Conservation (phyloP, 495 filamentous ascomycete genomes). For the Aspergillus nidulans region DNA sequence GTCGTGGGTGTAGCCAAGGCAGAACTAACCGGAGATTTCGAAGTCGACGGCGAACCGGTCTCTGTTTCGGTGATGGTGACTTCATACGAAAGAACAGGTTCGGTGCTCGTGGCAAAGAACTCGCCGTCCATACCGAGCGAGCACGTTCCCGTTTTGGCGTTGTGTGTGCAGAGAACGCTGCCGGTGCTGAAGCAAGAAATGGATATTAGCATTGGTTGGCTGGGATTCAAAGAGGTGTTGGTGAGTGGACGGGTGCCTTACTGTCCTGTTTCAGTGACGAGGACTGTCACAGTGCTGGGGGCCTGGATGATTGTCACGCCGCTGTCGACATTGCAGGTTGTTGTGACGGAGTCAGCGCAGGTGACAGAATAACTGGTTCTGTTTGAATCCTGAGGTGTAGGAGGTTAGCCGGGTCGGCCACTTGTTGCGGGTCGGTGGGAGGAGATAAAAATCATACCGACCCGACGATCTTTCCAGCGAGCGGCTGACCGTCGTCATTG, state of each 20-base stretch:
- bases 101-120: neutral
- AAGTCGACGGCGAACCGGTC: neutral
- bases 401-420: neutral
- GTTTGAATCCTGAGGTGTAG: neutral
- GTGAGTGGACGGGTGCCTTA: neutral
- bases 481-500: neutral
- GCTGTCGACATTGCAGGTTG: neutral
- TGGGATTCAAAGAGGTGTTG: neutral
- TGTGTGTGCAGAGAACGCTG: neutral
- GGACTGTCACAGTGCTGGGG: neutral
- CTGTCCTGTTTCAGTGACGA: neutral
- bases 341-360: neutral
- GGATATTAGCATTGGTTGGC: neutral
- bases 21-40: neutral
- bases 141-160: neutral
- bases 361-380: neutral
- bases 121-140: neutral
- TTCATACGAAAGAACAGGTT: neutral
- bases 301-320: neutral
- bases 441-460: neutral
- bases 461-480: neutral
- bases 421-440: too few species aligned
- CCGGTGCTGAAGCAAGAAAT: neutral
- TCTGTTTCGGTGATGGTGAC: neutral
- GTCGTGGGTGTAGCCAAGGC: neutral